Evolutionary conservation across 2,329 filamentous ascomycete genomes (phyloP).

Genomic region (Ceratocystis variospora): DNA sequence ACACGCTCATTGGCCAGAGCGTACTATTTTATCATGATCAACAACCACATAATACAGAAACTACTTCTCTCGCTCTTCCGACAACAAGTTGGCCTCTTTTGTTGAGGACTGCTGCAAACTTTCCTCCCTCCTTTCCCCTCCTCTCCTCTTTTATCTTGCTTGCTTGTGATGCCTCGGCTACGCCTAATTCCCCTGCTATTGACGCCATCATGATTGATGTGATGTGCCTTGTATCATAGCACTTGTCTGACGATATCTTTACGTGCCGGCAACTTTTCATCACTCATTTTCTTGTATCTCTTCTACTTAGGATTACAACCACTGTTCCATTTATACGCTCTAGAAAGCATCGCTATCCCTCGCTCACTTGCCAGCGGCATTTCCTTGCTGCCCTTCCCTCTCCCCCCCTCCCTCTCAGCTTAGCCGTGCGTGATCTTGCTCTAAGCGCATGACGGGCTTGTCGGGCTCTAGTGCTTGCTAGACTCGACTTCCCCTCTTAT

Average conservation of each 20-base stretch:
- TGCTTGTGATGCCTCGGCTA: neutral
- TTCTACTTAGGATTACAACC: neutral
- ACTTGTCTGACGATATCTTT: conserved; percentile 2
- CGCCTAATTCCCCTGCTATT: conserved; percentile 6
- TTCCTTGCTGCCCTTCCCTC: neutral
- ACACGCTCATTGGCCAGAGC: conserved; percentile 1
- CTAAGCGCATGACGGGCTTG: conserved; percentile 1
- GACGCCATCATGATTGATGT: conserved; percentile 8
- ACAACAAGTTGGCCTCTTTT: neutral
- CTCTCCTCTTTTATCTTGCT: neutral
- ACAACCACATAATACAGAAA: neutral
- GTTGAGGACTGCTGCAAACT: neutral
- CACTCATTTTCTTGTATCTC: neutral
- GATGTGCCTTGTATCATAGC: conserved; percentile 3
- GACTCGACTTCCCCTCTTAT: conserved; percentile 5
- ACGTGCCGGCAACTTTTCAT: neutral
- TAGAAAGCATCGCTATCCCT: neutral
- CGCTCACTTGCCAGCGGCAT: neutral
- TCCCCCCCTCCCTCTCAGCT: neutral
- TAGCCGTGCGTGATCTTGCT: conserved; percentile 2
- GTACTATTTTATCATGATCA: neutral
- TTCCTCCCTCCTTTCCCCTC: neutral
- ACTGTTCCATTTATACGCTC: neutral
- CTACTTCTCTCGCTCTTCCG: neutral
- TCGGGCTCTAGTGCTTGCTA: conserved; percentile 2